Percentiles rank a stretch among this genome's conserved stretches.
Evolutionary conservation across 176 grass and related monocot species (phyloP).

Genomic region (Paspalum notatum): DNA sequence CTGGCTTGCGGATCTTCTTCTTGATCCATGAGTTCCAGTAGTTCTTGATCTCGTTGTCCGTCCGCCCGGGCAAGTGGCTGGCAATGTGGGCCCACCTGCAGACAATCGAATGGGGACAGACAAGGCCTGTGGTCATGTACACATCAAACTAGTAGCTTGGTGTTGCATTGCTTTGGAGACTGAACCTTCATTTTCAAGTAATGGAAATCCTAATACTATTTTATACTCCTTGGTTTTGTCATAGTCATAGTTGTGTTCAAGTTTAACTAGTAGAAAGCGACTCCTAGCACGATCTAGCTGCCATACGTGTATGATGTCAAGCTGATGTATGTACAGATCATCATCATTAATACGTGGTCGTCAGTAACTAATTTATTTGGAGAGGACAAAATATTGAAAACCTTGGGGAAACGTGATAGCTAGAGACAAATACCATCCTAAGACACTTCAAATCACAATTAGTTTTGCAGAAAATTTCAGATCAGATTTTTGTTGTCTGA

Average conservation of each 20-base stretch:
- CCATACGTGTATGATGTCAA: conserved; percentile 13
- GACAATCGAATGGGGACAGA: background rate
- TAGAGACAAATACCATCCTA: background rate
- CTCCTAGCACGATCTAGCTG: conserved; percentile 5
- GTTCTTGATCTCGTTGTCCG: conserved; percentile 99
- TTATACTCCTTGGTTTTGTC: conserved; percentile 39
- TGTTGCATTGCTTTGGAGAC: conserved; percentile 17
- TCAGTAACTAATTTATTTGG: background rate
- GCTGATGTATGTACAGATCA: conserved; percentile 25
- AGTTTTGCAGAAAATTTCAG: conserved; percentile 39
- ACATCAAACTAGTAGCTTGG: conserved; percentile 12
- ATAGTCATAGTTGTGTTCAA: conserved; percentile 52
- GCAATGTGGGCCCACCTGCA: conserved; percentile 99
- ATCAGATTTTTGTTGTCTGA: conserved; percentile 32
- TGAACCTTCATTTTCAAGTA: conserved; percentile 45
- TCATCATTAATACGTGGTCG: background rate
- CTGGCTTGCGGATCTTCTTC: conserved; percentile 84
- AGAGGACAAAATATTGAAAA: background rate
- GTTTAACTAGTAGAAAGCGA: conserved; percentile 49
- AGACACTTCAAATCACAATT: conserved; percentile 35
- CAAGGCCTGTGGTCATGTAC: background rate
- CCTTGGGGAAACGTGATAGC: background rate
- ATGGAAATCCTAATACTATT: conserved; percentile 1
- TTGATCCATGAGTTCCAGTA: conserved; percentile 99
- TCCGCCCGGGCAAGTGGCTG: conserved; percentile 90